Percentiles rank a stretch among this genome's conserved stretches.
phyloP scores from a whole-genome alignment of 1,139 yeast species.

The Protomyces lactucae-debilis region DNA sequence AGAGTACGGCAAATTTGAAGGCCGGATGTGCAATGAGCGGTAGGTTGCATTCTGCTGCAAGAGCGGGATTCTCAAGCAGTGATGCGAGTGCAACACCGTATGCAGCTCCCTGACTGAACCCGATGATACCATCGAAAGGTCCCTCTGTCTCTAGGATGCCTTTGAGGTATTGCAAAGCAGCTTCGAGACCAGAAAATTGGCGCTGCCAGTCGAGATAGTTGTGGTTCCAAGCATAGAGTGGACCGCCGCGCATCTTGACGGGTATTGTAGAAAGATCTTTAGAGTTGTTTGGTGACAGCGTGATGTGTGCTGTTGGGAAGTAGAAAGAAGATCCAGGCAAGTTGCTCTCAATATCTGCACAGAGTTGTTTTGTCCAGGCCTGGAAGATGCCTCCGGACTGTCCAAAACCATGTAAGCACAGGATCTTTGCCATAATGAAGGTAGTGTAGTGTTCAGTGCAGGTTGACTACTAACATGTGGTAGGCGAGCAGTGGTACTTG shows the following conservation, averaged over 20 bases:
- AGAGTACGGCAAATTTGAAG: constrained; percentile 65
- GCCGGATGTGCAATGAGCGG: constrained; percentile 41
- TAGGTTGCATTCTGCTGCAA: constrained; percentile 5
- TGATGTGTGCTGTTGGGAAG: constrained; percentile 22
- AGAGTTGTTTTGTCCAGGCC: constrained; percentile 4
- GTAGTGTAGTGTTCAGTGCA: too few relatives aligned
- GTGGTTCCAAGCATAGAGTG: constrained; percentile 26
- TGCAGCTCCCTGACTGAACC: constrained; percentile 94
- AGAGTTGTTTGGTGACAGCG: constrained; percentile 12
- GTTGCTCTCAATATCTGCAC: neutral
- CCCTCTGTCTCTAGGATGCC: constrained; percentile 55
- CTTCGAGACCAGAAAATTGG: constrained; percentile 16
- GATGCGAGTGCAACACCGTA: constrained; percentile 46
- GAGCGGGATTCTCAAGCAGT: constrained; percentile 11
- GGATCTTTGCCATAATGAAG: constrained; percentile 4
- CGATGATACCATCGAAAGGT: constrained; percentile 82
- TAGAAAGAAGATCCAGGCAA: constrained; percentile 3
- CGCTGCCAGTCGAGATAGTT: constrained; percentile 25
- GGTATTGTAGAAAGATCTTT: constrained; percentile 15
- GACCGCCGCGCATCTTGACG: neutral
- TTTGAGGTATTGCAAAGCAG: constrained; percentile 6
- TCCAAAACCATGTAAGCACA: constrained; percentile 22
- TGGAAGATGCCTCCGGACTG: constrained; percentile 13
- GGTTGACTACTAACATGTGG: neutral
- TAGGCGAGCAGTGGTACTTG: neutral